These are phyloP conservation scores for Chloris gayana DNA, from an alignment of 176 grass and related monocot species.

Conservation along the genomic window DNA sequence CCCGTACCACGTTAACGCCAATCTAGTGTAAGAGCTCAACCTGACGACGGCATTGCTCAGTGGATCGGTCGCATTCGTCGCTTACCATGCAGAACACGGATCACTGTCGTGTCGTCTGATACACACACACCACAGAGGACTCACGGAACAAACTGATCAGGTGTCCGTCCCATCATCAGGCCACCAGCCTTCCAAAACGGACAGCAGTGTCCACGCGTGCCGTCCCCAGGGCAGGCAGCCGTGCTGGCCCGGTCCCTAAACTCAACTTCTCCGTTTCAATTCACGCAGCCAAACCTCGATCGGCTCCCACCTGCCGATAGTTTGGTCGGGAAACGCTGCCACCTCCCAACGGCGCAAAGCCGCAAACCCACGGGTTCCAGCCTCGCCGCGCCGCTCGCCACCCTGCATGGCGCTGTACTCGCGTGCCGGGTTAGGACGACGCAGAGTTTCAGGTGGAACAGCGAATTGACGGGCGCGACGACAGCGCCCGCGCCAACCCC, in stretches of 20 bases:
- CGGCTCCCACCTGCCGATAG: not conserved
- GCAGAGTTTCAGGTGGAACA: conserved; percentile 29
- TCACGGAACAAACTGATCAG: not conserved
- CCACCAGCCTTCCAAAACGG: conserved; percentile 33
- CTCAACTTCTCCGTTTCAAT: no score
- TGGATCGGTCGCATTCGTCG: not conserved
- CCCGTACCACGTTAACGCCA: no score
- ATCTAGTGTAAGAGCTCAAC: not conserved
- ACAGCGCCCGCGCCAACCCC: not conserved
- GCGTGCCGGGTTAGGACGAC: not conserved
- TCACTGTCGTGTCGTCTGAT: not conserved
- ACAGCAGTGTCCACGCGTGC: conserved; percentile 12
- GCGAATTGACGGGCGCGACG: not conserved
- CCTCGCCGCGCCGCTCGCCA: not conserved
- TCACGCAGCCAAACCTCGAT: no score
- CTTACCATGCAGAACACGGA: not conserved
- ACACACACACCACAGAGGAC: not conserved
- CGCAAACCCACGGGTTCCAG: not conserved
- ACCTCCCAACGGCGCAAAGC: not conserved
- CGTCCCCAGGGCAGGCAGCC: conserved; percentile 25
- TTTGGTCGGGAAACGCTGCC: not conserved
- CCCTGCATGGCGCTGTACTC: conserved; percentile 23
- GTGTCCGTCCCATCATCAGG: not conserved
- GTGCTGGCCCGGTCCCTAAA: conserved; percentile 10
- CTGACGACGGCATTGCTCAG: not conserved